phyloP scores from a whole-genome alignment of 1,139 yeast species.

The Tardiomyces digboiensis region DNA sequence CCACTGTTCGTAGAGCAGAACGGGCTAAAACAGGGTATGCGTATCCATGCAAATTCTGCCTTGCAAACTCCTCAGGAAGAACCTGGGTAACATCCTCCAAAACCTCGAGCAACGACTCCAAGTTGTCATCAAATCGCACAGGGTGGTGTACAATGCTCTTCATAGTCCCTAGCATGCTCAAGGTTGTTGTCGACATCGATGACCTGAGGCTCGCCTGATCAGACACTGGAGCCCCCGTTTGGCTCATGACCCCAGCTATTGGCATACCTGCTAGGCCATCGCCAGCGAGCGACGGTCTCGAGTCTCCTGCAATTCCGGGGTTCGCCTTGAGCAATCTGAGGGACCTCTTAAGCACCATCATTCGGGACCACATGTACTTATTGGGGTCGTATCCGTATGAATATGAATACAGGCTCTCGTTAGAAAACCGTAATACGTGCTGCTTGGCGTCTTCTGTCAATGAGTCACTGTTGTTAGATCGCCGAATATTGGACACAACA shows the following conservation, averaged over 20 bases:
- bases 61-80: background rate
- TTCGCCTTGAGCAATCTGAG: slow-evolving; percentile 60
- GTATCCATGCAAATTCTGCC: background rate
- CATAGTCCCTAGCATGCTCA: slow-evolving; percentile 16
- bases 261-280: background rate
- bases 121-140: slow-evolving; percentile 10
- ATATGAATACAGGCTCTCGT: slow-evolving; percentile 62
- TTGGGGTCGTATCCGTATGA: slow-evolving; percentile 80
- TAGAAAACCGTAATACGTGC: background rate
- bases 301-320: slow-evolving; percentile 21
- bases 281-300: slow-evolving; percentile 4
- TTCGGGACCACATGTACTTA: slow-evolving; percentile 64
- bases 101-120: slow-evolving; percentile 12
- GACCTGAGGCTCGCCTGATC: slow-evolving; percentile 8
- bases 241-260: too few relatives aligned
- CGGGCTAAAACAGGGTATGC: background rate
- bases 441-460: background rate
- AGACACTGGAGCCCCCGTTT: background rate
- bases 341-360: slow-evolving; percentile 67
- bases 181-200: slow-evolving; percentile 20
- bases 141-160: background rate
- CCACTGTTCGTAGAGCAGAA: background rate
- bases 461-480: background rate
- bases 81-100: slow-evolving; percentile 8
- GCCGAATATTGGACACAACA: background rate